Percentiles rank a stretch among this genome's conserved stretches.
These are phyloP conservation scores for Quambalaria eucalypti DNA, from an alignment of 1,284 basidiomycete species.

Conservation along the genomic window DNA sequence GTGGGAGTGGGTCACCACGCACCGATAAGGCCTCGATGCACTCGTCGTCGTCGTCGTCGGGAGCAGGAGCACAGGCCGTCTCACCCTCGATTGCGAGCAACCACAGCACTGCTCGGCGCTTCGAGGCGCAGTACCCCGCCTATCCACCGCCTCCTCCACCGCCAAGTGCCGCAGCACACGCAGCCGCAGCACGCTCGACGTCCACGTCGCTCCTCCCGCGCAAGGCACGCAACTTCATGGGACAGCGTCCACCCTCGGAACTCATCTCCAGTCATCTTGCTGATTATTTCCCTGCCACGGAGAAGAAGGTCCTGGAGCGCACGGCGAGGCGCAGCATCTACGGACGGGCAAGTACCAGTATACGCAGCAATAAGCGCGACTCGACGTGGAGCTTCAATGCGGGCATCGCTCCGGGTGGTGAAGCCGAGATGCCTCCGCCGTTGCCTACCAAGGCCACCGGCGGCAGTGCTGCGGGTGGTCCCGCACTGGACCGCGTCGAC, in stretches of 20 bases:
- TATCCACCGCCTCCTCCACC: too few species aligned
- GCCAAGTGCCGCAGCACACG: background rate
- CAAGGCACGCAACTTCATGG: constrained; percentile 88
- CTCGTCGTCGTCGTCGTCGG: background rate
- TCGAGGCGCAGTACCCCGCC: background rate
- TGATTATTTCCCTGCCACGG: constrained; percentile 89
- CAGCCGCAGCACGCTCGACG: background rate
- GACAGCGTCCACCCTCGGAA: constrained; percentile 91
- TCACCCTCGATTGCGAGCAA: background rate
- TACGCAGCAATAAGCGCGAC: constrained; percentile 30
- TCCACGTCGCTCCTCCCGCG: constrained; percentile 16
- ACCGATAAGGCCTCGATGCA: background rate
- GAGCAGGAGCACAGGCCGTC: background rate
- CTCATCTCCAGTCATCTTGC: constrained; percentile 91
- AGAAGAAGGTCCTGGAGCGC: constrained; percentile 56
- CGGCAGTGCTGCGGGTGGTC: constrained; percentile 6
- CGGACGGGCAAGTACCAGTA: constrained; percentile 29
- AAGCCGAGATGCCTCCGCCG: constrained; percentile 10
- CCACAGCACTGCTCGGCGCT: background rate
- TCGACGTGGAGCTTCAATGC: constrained; percentile 36
- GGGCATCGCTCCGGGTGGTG: background rate
- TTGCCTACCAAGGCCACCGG: constrained; percentile 27
- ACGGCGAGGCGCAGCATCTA: constrained; percentile 36
- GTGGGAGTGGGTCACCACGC: background rate
- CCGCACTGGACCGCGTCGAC: constrained; percentile 25